phyloP scores from a whole-genome alignment of 202 grass and related monocot species.

The Elaeis oleifera region DNA sequence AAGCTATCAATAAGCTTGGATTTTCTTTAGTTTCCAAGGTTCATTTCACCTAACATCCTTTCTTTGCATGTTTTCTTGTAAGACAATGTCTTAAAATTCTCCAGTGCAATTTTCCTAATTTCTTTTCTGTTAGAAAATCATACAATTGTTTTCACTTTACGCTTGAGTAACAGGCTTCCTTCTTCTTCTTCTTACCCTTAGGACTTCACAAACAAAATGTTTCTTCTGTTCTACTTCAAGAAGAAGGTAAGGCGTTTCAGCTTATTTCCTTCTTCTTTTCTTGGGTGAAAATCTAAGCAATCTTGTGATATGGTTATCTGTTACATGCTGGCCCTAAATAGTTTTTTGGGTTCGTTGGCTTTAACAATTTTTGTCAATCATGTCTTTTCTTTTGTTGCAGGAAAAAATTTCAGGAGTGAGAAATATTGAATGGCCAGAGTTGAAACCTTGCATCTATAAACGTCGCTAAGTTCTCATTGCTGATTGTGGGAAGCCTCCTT shows the following conservation, averaged over 20 bases:
- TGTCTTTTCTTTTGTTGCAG: slow-evolving; percentile 28
- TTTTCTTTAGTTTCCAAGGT: slow-evolving; percentile 79
- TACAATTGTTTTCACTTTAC: too few relatives aligned
- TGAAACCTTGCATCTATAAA: slow-evolving; percentile 94
- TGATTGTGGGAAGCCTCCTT: too few relatives aligned
- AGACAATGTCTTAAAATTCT: too few relatives aligned
- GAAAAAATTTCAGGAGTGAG: slow-evolving; percentile 39
- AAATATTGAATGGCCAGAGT: slow-evolving; percentile 62
- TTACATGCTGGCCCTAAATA: too few relatives aligned
- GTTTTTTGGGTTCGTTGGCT: not conserved
- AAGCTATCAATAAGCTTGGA: slow-evolving; percentile 74
- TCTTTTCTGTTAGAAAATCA: too few relatives aligned
- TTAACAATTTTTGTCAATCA: not conserved
- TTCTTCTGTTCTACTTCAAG: slow-evolving; percentile 83
- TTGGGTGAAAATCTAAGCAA: too few relatives aligned
- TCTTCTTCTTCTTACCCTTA: slow-evolving; percentile 12
- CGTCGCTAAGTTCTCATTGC: slow-evolving; percentile 32
- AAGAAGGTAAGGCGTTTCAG: slow-evolving; percentile 44
- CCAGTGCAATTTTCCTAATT: too few relatives aligned
- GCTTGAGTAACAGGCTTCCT: too few relatives aligned
- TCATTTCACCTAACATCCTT: slow-evolving; percentile 8
- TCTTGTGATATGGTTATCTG: too few relatives aligned
- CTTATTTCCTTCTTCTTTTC: not conserved
- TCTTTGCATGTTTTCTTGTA: not conserved
- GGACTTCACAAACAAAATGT: slow-evolving; percentile 93